Percentiles rank a stretch among this genome's conserved stretches.
Conservation (phyloP, 805 yeast species). For the Barnettozyma sucrosica region DNA sequence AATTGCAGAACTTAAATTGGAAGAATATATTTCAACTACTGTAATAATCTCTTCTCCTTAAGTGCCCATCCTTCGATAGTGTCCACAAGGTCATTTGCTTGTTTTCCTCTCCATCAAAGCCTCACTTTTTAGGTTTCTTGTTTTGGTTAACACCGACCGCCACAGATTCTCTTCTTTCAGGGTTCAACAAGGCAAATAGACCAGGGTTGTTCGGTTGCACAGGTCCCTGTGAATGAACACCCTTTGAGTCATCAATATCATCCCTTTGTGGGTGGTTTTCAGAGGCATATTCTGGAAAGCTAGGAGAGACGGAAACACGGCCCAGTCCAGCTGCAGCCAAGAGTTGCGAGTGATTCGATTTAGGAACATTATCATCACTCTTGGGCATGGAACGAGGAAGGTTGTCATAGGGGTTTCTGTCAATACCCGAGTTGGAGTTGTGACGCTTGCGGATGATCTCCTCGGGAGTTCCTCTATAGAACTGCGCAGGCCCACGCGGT, state of each 20-base stretch:
- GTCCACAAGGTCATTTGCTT: no score
- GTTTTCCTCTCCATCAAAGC: background rate
- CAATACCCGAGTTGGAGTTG: background rate
- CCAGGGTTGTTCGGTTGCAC: constrained; percentile 14
- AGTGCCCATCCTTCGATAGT: no score
- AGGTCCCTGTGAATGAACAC: background rate
- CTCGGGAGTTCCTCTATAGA: background rate
- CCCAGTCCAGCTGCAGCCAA: background rate
- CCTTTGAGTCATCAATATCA: background rate
- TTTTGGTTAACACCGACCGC: background rate
- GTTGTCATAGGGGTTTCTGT: background rate
- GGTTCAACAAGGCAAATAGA: constrained; percentile 24
- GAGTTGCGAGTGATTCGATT: background rate
- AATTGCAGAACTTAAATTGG: no score
- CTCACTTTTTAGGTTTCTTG: background rate
- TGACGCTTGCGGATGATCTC: background rate
- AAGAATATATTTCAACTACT: no score
- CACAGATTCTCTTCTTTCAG: constrained; percentile 13
- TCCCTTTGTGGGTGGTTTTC: background rate
- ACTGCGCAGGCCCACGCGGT: background rate
- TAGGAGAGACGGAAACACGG: background rate
- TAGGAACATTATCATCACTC: constrained; percentile 3
- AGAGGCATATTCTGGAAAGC: background rate
- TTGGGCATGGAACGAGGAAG: constrained; percentile 1
- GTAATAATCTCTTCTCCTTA: no score